Evolutionary conservation across 1,139 yeast genomes (phyloP), one percentile per base, ranked within the genome.

Genomic region (Suhomyces guaymorum): DNA sequence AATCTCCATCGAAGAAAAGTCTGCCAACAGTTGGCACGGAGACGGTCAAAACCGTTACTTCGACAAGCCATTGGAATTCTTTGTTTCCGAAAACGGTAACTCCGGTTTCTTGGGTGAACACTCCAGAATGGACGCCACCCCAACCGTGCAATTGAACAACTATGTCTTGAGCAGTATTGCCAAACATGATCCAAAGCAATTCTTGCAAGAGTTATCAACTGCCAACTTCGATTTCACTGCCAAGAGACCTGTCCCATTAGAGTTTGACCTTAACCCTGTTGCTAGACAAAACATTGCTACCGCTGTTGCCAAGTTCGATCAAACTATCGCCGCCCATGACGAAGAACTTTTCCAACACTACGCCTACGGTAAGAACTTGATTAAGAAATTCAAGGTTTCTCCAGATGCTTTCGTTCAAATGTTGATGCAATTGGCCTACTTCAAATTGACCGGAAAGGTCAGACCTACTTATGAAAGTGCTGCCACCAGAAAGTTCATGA

Each of bases 81-180:
- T 89, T 47, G 78, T 92, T 38, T 70, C 85, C 44, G 82, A 80
- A 46, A 89, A 88, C 59, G 96, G 95, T 44, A 73, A 80, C 48
- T 86, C 96, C 14, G 97, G 97, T 1, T 90, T 89, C 70, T 67
- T 89, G 57, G 97, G 96, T 43, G 98, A 92, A 66, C 98, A 92
- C 68, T 88, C 97, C 21, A 85, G 79, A 73, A 92, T 92, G 97
- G 98, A 92, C 62, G 98, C 97, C 44, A 88, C 97, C 14, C 96
- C 97, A 53, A 92, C 96, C 24, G 81, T 87, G 52, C 82, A 90
- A 52, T 67, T 92, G 66, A 90, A 90, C 63, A 90, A 88, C 63
- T 81, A 73, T 55, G 73, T 90, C 32, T 72, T 80, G 48, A 73
- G 73, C 35, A 76, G 78, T 50, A 66, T 86, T 43, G 45, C 60